Percentiles rank a stretch among this genome's conserved stretches.
phyloP scores from a whole-genome alignment of 441 rosid genomes.

The Gossypium gossypioides region DNA sequence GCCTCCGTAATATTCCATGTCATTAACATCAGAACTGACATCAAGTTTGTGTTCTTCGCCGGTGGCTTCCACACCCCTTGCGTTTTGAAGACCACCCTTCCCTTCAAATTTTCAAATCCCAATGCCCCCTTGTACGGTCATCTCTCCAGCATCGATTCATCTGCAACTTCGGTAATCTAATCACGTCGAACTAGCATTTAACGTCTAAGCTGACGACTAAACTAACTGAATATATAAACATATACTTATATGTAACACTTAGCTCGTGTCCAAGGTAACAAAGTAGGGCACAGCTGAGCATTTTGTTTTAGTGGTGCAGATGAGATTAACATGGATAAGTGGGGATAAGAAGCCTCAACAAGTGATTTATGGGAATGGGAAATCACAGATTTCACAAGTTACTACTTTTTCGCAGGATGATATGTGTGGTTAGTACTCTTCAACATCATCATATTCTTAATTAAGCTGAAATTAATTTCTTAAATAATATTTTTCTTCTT shows the following conservation, averaged over 20 bases:
- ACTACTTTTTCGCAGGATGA: conserved; percentile 43
- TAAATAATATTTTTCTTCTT: background rate
- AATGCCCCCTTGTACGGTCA: conserved; percentile 43
- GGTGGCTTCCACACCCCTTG: conserved; percentile 52
- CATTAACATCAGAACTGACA: conserved; percentile 48
- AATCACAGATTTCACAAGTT: conserved; percentile 29
- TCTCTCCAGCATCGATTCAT: conserved; percentile 44
- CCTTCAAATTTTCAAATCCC: conserved; percentile 38
- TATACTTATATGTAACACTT: background rate
- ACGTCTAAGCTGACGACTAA: too few species aligned
- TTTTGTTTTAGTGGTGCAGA: conserved; percentile 25
- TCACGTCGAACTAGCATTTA: background rate
- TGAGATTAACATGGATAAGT: conserved; percentile 73
- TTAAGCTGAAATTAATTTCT: background rate
- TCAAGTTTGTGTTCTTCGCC: conserved; percentile 43
- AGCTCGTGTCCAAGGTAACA: background rate
- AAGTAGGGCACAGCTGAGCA: background rate
- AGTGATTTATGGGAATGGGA: conserved; percentile 40
- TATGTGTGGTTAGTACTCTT: conserved; percentile 38
- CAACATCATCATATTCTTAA: background rate
- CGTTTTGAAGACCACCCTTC: conserved; percentile 26
- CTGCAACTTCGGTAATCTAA: conserved; percentile 40
- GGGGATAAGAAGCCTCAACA: conserved; percentile 41
- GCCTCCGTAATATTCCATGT: conserved; percentile 44
- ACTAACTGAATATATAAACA: background rate